phyloP scores from a whole-genome alignment of 2,329 filamentous ascomycete genomes.

The Colletotrichum abscissum region DNA sequence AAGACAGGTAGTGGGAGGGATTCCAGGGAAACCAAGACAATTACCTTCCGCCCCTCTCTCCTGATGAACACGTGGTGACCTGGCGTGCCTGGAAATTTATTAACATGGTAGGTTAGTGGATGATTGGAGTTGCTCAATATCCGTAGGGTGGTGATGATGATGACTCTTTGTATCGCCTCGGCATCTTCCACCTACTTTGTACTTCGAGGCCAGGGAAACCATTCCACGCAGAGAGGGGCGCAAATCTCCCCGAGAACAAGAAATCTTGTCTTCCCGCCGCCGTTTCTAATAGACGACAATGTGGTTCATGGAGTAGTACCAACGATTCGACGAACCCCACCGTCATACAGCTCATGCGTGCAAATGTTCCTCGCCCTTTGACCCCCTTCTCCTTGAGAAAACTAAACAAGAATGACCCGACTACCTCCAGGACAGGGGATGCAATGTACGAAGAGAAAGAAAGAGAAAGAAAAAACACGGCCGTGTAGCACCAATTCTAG shows the following conservation, averaged over 20 bases:
- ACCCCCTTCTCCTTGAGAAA: neutral
- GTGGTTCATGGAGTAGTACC: neutral
- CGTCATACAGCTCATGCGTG: neutral
- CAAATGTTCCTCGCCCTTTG: neutral
- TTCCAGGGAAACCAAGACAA: neutral
- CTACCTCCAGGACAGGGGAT: neutral
- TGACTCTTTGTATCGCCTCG: neutral
- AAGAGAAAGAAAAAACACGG: neutral
- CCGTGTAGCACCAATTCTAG: neutral
- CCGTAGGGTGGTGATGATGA: neutral
- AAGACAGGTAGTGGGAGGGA: neutral
- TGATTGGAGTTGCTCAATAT: neutral
- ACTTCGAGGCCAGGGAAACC: neutral
- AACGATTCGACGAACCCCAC: neutral
- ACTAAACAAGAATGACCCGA: neutral
- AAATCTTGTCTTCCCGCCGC: neutral
- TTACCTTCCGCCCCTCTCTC: neutral
- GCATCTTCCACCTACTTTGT: neutral
- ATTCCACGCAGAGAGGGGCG: neutral
- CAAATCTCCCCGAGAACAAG: neutral
- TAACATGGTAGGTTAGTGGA: neutral
- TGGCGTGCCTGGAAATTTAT: neutral
- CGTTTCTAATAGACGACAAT: neutral
- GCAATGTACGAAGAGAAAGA: neutral
- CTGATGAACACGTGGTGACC: neutral